These are phyloP conservation scores for Pneumocystis murina DNA, from an alignment of 1,139 yeast genomes.

Conservation along the genomic window DNA sequence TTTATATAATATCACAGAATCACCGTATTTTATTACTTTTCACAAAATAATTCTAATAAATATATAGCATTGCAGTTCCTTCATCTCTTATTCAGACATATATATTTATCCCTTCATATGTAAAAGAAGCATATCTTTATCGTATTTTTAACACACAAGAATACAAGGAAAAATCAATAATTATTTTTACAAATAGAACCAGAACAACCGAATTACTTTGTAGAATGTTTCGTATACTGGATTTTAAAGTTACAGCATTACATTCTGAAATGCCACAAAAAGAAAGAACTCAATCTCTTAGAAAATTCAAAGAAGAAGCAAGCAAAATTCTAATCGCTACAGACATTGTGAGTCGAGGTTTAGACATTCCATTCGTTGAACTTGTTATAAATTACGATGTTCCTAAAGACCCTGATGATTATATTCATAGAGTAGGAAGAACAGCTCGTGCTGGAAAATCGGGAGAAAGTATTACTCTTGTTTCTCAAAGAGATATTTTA, in stretches of 20 bases:
- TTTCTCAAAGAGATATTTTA: conserved; percentile 71
- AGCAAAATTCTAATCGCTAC: conserved; percentile 87
- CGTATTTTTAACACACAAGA: conserved; percentile 48
- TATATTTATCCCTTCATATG: conserved; percentile 57
- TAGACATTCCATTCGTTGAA: conserved; percentile 86
- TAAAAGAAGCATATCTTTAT: conserved; percentile 76
- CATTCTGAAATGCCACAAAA: conserved; percentile 92
- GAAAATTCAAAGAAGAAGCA: conserved; percentile 84
- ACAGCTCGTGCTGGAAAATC: conserved; percentile 96
- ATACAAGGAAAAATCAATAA: conserved; percentile 52
- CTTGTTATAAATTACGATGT: conserved; percentile 81
- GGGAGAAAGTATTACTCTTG: conserved; percentile 56
- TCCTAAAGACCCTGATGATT: conserved; percentile 94
- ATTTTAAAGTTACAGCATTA: conserved; percentile 68
- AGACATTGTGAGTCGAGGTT: conserved; percentile 93
- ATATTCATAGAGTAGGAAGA: conserved; percentile 97
- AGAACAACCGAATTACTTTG: conserved; percentile 74
- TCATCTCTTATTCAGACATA: conserved; percentile 46
- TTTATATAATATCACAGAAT: conserved; percentile 47
- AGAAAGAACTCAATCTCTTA: conserved; percentile 80
- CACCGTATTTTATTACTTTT: conserved; percentile 4
- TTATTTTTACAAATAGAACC: conserved; percentile 83
- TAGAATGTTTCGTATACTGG: conserved; percentile 57
- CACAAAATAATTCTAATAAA: conserved; percentile 32
- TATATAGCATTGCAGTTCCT: conserved; percentile 54